Evolutionary conservation across 768 basidiomycete species (phyloP).

Genomic region (Boletus rubescentipes): DNA sequence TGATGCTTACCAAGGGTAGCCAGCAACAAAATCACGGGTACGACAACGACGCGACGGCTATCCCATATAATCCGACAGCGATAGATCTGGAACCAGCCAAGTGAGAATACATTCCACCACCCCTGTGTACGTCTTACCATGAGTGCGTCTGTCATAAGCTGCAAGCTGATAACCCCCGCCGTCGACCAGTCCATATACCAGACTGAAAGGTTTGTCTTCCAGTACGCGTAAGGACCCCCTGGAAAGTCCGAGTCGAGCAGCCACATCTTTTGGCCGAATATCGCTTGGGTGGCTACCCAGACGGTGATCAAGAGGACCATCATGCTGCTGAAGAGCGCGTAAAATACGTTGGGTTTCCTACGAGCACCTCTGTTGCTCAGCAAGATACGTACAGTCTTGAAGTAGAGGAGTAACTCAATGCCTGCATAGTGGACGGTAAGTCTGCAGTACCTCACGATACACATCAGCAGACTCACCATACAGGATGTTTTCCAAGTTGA

Average conservation of each 20-base stretch:
- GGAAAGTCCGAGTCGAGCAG: constrained; percentile 32
- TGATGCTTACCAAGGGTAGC: not conserved
- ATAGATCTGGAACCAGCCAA: constrained; percentile 28
- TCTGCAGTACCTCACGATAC: not conserved
- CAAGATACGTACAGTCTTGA: constrained; percentile 19
- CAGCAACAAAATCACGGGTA: not conserved
- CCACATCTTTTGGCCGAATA: constrained; percentile 38
- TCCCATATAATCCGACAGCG: not conserved
- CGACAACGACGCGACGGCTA: not conserved
- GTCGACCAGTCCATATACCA: constrained; percentile 29
- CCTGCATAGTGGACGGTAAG: constrained; percentile 10
- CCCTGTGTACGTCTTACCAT: constrained; percentile 7
- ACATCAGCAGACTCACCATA: constrained; percentile 14
- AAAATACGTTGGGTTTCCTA: constrained; percentile 13
- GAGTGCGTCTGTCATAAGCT: constrained; percentile 16
- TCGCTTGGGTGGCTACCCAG: constrained; percentile 20
- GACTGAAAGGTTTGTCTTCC: constrained; percentile 18
- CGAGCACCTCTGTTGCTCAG: constrained; percentile 1
- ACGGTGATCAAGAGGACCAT: constrained; percentile 33
- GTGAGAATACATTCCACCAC: not conserved
- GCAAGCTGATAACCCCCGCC: not conserved
- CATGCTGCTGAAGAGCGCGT: constrained; percentile 23
- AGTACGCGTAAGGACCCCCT: constrained; percentile 36
- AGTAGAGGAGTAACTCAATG: constrained; percentile 24
- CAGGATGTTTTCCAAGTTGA: constrained; percentile 17